Evolutionary conservation across 345 rosid species (phyloP).

Genomic region (Luvunga scandens): DNA sequence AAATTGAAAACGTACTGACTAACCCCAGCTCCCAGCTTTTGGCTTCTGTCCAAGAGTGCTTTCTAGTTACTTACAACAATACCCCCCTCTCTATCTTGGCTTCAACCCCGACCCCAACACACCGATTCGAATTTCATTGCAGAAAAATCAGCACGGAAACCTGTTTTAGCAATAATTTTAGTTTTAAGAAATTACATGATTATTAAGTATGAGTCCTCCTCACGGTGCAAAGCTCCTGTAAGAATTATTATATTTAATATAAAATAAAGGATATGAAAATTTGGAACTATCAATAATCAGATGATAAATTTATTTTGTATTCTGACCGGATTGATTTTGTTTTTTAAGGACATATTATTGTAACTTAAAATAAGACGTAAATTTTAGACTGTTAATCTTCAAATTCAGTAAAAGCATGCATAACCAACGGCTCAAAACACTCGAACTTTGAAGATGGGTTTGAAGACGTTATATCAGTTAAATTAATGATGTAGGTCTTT

Average conservation of each 20-base stretch:
- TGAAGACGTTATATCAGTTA: neutral
- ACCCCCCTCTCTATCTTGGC: neutral
- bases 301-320: no score
- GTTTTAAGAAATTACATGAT: neutral
- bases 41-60: neutral
- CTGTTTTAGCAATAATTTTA: neutral
- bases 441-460: neutral
- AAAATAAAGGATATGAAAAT: no score
- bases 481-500: neutral
- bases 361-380: no score
- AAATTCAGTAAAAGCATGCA: neutral
- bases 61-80: neutral
- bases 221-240: no score
- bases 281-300: no score
- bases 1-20: neutral
- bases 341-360: no score
- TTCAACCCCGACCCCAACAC: neutral
- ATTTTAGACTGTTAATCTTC: no score
- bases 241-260: no score
- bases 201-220: no score
- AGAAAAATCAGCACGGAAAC: neutral
- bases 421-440: neutral
- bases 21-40: neutral
- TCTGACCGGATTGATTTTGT: no score
- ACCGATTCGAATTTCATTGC: no score